Base-by-base conservation (phyloP, 148 eudicot species). In the Camellia sinensis region DNA sequence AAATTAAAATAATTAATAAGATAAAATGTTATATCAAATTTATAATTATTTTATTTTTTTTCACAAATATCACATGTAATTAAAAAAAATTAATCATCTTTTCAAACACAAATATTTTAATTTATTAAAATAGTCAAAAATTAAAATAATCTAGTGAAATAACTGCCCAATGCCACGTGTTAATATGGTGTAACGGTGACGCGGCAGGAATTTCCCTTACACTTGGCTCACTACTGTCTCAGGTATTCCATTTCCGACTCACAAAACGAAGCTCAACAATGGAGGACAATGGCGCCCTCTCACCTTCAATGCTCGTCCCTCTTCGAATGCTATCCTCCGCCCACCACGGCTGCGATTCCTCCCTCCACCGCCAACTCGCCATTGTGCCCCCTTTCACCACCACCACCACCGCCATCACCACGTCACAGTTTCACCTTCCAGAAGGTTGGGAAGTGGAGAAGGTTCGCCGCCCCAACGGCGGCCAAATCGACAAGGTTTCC, bases 371-470 rank as follows among this genome's bases (percentile, higher is more conserved):
- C 63, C 88, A 79, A 18, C 76, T 77, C 59, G 77, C 83, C 54
- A 66, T 80, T 69, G 71, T 57, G 69, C 53, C 75, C 82, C 70
- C 70, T 1, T 8, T 17, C 80, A 10, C 84, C 79, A 59, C 71
- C 81, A 2, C 79, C 77, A 5, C 84, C 75, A 17, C 86, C 67
- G 13, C 81, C 81, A 11, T 41, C 69, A 59, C 12, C 12, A 1
- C 76, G 12, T 9, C 80, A 13, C 62, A 79, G 63, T 78, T 82
- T 44, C 13, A 44, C 10, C 82, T 94, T 64, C 98, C 95, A 65
- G 86, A 73, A 44, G 93, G 86, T 41, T 94, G 97, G 94, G 82
- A 78, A 17, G 89, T 87, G 17, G 82, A 86, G 84, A 79, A 85
- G 66, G 86, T 87, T 40, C 90, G 84, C 41, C 91, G 98, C 67